These are phyloP conservation scores for Guyanaporus albipodus DNA, from an alignment of 768 basidiomycete genomes.

Conservation along the genomic window DNA sequence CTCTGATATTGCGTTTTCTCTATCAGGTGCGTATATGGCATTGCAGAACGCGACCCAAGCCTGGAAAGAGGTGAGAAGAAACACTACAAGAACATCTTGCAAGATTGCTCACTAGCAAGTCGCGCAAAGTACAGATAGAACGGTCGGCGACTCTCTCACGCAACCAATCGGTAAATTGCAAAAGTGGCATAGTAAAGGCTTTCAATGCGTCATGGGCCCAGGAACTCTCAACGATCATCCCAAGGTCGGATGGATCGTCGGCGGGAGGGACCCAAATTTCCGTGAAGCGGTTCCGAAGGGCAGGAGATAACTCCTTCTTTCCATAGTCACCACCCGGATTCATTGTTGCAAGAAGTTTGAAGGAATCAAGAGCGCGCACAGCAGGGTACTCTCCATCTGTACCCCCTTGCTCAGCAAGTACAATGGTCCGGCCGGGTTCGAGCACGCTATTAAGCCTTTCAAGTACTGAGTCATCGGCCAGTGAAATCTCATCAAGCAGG, in stretches of 20 bases:
- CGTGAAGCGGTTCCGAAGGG: constrained; percentile 94
- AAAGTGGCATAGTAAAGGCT: constrained; percentile 53
- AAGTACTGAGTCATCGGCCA: constrained; percentile 97
- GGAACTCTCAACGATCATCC: constrained; percentile 66
- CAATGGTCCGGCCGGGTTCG: constrained; percentile 84
- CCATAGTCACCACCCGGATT: constrained; percentile 99
- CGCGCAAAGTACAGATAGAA: constrained; percentile 73
- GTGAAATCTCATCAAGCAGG: constrained; percentile 92
- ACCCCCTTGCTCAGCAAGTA: constrained; percentile 91
- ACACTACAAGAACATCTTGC: neutral
- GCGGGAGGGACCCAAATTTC: constrained; percentile 98
- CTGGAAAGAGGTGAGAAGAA: constrained; percentile 37
- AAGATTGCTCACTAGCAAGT: constrained; percentile 66
- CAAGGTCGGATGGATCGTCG: constrained; percentile 65
- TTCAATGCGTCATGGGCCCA: constrained; percentile 60
- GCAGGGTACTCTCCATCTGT: constrained; percentile 62
- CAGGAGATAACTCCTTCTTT: constrained; percentile 97
- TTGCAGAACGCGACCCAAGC: constrained; percentile 94
- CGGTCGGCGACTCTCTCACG: constrained; percentile 54
- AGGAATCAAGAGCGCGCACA: constrained; percentile 60
- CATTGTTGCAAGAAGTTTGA: constrained; percentile 97
- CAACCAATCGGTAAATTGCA: constrained; percentile 85
- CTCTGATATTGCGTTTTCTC: constrained; percentile 32
- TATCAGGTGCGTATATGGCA: constrained; percentile 38
- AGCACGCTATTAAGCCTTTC: constrained; percentile 96